phyloP scores from a whole-genome alignment of 2,329 filamentous ascomycete genomes.

The Aureobasidium sp. region DNA sequence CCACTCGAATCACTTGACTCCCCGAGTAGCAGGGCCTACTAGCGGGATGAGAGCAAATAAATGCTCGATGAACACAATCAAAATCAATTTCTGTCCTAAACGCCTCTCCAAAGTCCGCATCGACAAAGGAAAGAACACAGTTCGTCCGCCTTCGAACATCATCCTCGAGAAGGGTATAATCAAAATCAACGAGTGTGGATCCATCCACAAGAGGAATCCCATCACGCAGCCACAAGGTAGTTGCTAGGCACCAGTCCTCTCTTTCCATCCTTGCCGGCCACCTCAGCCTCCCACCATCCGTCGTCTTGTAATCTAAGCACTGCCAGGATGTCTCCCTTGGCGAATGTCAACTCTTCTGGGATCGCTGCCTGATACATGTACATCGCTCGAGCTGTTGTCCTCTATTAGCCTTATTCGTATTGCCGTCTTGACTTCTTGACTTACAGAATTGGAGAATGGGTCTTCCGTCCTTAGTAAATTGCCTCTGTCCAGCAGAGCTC shows the following conservation, averaged over 20 bases:
- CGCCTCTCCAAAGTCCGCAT: too few species aligned
- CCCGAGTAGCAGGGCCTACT: too few species aligned
- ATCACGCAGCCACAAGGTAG: slow-evolving; percentile 35
- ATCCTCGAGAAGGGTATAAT: background rate
- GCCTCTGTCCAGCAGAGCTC: slow-evolving; percentile 78
- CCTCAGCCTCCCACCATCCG: slow-evolving; percentile 98
- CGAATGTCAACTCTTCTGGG: slow-evolving; percentile 86
- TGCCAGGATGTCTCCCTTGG: slow-evolving; percentile 84
- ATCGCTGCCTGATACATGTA: slow-evolving; percentile 95
- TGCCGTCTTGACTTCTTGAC: slow-evolving; percentile 34
- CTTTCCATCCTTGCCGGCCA: slow-evolving; percentile 56
- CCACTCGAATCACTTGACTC: too few species aligned
- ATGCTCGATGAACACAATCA: background rate
- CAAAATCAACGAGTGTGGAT: background rate
- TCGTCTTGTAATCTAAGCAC: slow-evolving; percentile 90
- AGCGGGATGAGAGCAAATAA: too few species aligned
- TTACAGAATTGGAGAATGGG: slow-evolving; percentile 91
- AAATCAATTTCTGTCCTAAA: too few species aligned
- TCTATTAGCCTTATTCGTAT: slow-evolving; percentile 14
- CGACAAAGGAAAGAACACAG: too few species aligned
- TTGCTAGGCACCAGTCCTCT: slow-evolving; percentile 60
- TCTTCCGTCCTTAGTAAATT: slow-evolving; percentile 78
- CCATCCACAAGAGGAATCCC: background rate
- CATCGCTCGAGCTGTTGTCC: slow-evolving; percentile 68
- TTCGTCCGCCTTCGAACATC: background rate